Evolutionary conservation across 176 grass and related monocot genomes (phyloP).

Genomic region (Calamus simplicifolius): DNA sequence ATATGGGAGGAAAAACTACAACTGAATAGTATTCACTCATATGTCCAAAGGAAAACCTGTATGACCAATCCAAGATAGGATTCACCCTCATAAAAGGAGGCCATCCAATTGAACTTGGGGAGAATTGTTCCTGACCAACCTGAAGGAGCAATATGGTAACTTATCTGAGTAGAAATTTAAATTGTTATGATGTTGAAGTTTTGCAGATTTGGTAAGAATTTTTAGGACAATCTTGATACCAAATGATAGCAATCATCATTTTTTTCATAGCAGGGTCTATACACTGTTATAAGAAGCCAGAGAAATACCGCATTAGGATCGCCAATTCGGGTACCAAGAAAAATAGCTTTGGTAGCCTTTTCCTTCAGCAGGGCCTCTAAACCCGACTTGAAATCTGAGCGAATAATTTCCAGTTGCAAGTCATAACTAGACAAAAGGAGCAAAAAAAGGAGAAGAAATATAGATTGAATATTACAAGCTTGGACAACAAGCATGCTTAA

Average conservation of each 20-base stretch:
- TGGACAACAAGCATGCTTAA: background rate
- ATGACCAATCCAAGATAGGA: slow-evolving; percentile 99
- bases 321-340: slow-evolving; percentile 96
- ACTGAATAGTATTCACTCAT: background rate
- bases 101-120: slow-evolving; percentile 94
- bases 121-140: slow-evolving; percentile 99
- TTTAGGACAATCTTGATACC: too few relatives aligned
- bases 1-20: too few relatives aligned
- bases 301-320: slow-evolving; percentile 91
- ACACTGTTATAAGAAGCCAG: background rate
- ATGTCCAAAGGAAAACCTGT: slow-evolving; percentile 54
- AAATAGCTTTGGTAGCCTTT: slow-evolving; percentile 94
- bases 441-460: slow-evolving; percentile 2
- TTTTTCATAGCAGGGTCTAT: too few relatives aligned
- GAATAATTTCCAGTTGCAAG: slow-evolving; percentile 85
- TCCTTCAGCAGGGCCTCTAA: slow-evolving; percentile 67
- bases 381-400: slow-evolving; percentile 93
- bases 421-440: slow-evolving; percentile 47
- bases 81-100: slow-evolving; percentile 99
- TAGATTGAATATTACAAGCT: background rate
- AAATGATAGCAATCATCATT: too few relatives aligned
- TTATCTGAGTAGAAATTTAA: too few relatives aligned
- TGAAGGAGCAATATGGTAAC: slow-evolving; percentile 31
- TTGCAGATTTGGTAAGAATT: too few relatives aligned
- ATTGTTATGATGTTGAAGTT: too few relatives aligned